Base-by-base conservation (phyloP, 208 protist species). In the Trypanosomatidae sp. region DNA sequence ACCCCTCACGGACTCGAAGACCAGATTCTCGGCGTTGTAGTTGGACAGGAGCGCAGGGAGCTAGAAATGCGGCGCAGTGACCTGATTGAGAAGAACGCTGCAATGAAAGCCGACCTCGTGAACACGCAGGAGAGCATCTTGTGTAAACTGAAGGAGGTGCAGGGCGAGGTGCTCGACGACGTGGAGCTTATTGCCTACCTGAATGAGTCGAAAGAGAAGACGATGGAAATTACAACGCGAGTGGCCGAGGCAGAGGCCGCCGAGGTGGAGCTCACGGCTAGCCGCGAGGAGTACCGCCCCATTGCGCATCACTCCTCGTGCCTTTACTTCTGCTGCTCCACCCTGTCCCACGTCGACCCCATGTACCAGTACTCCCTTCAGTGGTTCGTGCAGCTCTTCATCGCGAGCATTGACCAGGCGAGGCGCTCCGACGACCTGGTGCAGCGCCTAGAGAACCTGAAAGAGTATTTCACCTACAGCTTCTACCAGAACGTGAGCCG, bases 281-380 rank as follows among this genome's bases (percentile, higher is more conserved):
- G 98, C 62, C 92, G 98, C 62, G 91, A 98, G 78, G 86, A 93
- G 79, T 99, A 99, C 90, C 88, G 92, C 33, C 91, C 95, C 17
- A 98, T 99, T 65, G 98, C 98, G 19, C 86, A 87, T 69, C 92
- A 98, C 76, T 97, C 95, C 17, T 94, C 97, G 8, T 93, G 99
- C 62, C 86, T 99, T 41, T 99, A 98, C 87, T 99, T 99, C 86
- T 99, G 98, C 88, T 97, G 98, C 82, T 93, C 98, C 28, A 98
- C 98, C 22, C 87, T 99, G 15, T 88, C 95, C 41, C 87, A 90
- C 74, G 92, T 99, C 12, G 97, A 99, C 74, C 96, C 95, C 33
- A 99, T 99, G 98, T 99, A 99, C 80, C 97, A 99, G 84, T 99
- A 99, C 84, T 99, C 98, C 43, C 87, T 99, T 41, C 91, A 95